These are phyloP conservation scores for Torulaspora franciscae DNA, from an alignment of 805 yeast species.

Conservation along the genomic window DNA sequence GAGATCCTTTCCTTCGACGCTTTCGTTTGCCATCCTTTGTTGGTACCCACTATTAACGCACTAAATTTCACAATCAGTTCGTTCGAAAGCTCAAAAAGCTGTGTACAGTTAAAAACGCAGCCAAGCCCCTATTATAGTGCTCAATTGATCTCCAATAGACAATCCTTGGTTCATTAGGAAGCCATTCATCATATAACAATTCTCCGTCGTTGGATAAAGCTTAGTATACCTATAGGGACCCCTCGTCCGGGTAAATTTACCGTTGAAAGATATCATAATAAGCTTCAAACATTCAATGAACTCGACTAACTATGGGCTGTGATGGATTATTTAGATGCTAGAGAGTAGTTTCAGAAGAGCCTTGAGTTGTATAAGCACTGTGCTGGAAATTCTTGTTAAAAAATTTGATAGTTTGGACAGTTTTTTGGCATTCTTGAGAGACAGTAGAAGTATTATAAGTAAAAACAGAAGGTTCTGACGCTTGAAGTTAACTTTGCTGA, in stretches of 20 bases:
- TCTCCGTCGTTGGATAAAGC: neutral
- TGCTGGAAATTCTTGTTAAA: slow-evolving; percentile 2
- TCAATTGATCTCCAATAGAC: neutral
- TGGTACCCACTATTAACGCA: neutral
- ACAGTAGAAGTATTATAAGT: slow-evolving; percentile 8
- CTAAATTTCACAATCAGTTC: neutral
- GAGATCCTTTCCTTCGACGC: slow-evolving; percentile 42
- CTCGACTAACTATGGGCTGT: too few species aligned
- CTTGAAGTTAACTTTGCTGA: slow-evolving; percentile 6
- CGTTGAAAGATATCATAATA: slow-evolving; percentile 5
- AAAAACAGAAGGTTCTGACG: slow-evolving; percentile 7
- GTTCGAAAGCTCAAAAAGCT: neutral
- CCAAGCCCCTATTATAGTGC: neutral
- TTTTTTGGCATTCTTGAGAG: slow-evolving; percentile 6
- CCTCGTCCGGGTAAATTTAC: slow-evolving; percentile 9
- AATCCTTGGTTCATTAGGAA: neutral
- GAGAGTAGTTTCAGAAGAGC: slow-evolving; percentile 10
- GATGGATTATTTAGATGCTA: slow-evolving; percentile 5
- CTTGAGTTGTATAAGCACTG: slow-evolving; percentile 7
- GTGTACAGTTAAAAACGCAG: neutral
- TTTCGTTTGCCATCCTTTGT: slow-evolving; percentile 12
- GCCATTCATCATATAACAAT: neutral
- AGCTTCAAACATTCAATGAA: neutral
- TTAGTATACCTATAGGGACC: neutral
- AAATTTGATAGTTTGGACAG: slow-evolving; percentile 4